phyloP scores from a whole-genome alignment of 1,284 basidiomycete species.

The Leccinum subrobustum region DNA sequence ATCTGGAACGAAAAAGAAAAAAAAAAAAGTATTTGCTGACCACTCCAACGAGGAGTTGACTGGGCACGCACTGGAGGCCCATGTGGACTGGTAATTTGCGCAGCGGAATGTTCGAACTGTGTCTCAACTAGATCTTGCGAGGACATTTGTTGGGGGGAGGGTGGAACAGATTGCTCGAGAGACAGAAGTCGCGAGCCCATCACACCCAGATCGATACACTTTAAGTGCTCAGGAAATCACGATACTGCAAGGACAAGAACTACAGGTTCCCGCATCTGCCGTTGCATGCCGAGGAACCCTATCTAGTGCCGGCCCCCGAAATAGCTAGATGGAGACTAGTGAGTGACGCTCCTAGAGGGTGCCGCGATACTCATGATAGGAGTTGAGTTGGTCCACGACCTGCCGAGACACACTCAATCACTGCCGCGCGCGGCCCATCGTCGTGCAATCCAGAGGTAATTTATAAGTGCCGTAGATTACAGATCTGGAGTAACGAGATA shows the following conservation, averaged over 20 bases:
- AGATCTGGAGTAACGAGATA: not conserved
- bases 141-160: slow-evolving; percentile 2
- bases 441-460: not conserved
- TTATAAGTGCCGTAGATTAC: not conserved
- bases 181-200: slow-evolving; percentile 1
- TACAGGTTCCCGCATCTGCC: not conserved
- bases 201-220: slow-evolving; percentile 10
- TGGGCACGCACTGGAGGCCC: not conserved
- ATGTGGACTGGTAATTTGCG: not conserved
- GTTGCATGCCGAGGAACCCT: not conserved
- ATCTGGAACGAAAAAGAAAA: not conserved
- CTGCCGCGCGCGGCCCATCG: not conserved
- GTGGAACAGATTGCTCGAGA: not conserved
- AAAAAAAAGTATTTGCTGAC: not conserved
- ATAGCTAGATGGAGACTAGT: not conserved
- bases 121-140: not conserved
- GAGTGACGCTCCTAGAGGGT: not conserved
- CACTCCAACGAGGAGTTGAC: not conserved
- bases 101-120: slow-evolving; percentile 3
- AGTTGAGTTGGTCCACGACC: not conserved
- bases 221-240: slow-evolving; percentile 12
- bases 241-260: slow-evolving; percentile 5
- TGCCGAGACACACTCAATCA: not conserved
- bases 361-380: slow-evolving; percentile 1
- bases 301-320: no score